Base-by-base conservation (phyloP, 1,284 basidiomycete species). In the Hymenochaete sp. region DNA sequence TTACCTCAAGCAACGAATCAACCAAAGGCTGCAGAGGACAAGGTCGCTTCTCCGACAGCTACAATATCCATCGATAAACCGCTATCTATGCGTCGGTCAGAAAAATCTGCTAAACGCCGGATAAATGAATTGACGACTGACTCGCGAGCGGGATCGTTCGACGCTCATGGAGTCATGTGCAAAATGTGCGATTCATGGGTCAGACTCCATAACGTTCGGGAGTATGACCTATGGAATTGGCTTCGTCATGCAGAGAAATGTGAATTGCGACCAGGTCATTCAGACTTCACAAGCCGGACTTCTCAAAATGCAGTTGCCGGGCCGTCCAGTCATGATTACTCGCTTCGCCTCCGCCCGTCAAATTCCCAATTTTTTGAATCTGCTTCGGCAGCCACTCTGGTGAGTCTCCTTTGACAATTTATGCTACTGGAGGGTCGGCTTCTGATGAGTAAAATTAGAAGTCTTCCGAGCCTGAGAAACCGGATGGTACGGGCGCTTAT, bases 141-240 rank as follows among this genome's bases (percentile, higher is more conserved):
- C 35, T 7, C 16, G 25, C 45, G 49, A 8, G 28, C 33, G 9
- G 37, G 37, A 18, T 18, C 18, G 21, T 24, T 26, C 11, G 45
- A 47, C n/a, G 28, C 49, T 5, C 49, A 51, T 21, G 14, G 11
- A 4, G 45, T 51, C 3, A 26, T 38, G 5, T 51, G 49, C 32
- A 29, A 28, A 16, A 22, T 40, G 29, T 51, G 49, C 21, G 42
- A 41, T n/a, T 18, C 22, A 5, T 47, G 42, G 37, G 49, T 51
- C 16, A 40, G 21, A n/a, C 35, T 47, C 13, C 49, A 51, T 24
- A 42, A 43, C 18, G 42, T 38, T 10, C 40, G 49, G 4, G 41
- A 43, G 18, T 51, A 51, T 31, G 49, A 51, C 9, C 37, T 47
- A 7, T 44, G 42, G 31, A 51, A 44, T 33, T 51, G 49, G 49